phyloP scores from a whole-genome alignment of 1,139 yeast genomes.

The Yamadazyma oceani region DNA sequence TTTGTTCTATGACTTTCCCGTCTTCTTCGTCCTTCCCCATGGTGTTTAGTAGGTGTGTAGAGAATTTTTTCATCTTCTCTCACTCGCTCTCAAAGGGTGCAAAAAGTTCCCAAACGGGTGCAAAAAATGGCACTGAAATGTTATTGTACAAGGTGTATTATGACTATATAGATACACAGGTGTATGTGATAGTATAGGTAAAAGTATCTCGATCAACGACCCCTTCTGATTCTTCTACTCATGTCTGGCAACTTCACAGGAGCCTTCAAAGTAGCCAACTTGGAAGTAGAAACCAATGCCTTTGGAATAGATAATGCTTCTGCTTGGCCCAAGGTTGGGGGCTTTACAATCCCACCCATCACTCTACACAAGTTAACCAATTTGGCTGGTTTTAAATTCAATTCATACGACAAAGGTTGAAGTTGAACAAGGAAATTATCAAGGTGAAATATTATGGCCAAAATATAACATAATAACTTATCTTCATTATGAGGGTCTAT shows the following conservation, averaged over 20 bases:
- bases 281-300: constrained; percentile 62
- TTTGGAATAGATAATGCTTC: constrained; percentile 80
- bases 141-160: no score
- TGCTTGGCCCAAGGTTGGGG: constrained; percentile 77
- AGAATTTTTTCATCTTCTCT: not conserved
- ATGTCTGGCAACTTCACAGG: constrained; percentile 90
- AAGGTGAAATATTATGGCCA: constrained; percentile 72
- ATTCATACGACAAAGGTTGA: constrained; percentile 80
- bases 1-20: constrained; percentile 12
- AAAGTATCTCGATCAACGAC: constrained; percentile 4
- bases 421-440: constrained; percentile 76
- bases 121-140: not conserved
- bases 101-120: not conserved
- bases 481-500: constrained; percentile 89
- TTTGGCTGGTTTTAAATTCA: constrained; percentile 78
- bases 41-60: not conserved
- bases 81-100: not conserved
- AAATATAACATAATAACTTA: constrained; percentile 74
- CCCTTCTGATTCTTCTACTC: constrained; percentile 60
- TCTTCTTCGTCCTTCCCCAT: constrained; percentile 3
- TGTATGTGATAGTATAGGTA: no score
- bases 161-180: no score
- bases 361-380: constrained; percentile 70
- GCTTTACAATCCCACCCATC: constrained; percentile 78
- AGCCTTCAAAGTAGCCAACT: constrained; percentile 79